phyloP scores from a whole-genome alignment of 73 alveolate species.

The Paramecium biaurelia region DNA sequence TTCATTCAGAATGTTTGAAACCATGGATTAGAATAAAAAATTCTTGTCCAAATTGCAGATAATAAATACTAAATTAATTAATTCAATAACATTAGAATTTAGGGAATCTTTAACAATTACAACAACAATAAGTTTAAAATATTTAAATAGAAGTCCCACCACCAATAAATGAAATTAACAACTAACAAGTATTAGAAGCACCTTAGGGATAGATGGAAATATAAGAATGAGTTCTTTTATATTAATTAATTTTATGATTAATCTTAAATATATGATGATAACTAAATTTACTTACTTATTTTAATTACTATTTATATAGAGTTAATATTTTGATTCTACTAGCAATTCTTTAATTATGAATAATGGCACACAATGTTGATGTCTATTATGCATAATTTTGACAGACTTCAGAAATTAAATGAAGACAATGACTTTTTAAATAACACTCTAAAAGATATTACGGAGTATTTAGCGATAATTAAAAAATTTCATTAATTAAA shows the following conservation, averaged over 20 bases:
- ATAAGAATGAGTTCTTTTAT: background rate
- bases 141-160: background rate
- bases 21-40: conserved; percentile 53
- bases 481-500: background rate
- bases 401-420: background rate
- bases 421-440: background rate
- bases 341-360: background rate
- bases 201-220: background rate
- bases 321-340: background rate
- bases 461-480: background rate
- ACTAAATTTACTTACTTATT: background rate
- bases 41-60: conserved; percentile 54
- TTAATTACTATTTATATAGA: background rate
- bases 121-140: background rate
- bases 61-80: background rate
- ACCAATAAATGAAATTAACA: background rate
- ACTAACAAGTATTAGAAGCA: background rate
- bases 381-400: background rate
- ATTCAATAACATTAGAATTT: background rate
- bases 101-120: background rate
- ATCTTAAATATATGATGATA: background rate
- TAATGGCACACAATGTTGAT: background rate
- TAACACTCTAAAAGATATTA: background rate
- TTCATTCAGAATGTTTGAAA: conserved; percentile 58
- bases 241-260: background rate